Percentiles rank a stretch among this genome's conserved stretches.
These are phyloP conservation scores for Rhodotorula kratochvilovae DNA, from an alignment of 768 basidiomycete genomes.

Conservation along the genomic window DNA sequence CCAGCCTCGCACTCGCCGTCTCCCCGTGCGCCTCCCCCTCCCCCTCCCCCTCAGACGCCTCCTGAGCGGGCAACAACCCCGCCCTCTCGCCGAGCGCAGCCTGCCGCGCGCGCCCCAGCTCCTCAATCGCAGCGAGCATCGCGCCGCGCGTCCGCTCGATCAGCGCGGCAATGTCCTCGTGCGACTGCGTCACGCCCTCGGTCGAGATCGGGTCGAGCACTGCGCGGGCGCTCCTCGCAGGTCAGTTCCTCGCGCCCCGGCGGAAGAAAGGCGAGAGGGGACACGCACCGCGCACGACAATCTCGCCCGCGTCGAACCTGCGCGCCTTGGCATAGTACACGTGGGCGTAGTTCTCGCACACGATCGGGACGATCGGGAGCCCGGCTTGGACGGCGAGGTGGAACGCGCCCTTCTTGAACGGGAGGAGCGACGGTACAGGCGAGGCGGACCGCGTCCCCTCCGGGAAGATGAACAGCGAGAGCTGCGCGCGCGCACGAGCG, in stretches of 20 bases:
- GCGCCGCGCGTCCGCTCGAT: constrained; percentile 62
- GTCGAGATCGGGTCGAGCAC: constrained; percentile 89
- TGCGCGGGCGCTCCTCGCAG: constrained; percentile 45
- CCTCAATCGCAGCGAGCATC: constrained; percentile 73
- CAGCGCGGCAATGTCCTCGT: constrained; percentile 63
- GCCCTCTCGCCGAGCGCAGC: background rate
- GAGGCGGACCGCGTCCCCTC: constrained; percentile 84
- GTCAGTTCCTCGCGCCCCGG: background rate
- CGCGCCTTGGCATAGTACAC: constrained; percentile 54
- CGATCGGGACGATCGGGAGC: constrained; percentile 84
- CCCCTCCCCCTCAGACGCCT: background rate
- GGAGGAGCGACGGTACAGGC: constrained; percentile 63
- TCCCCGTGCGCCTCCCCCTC: background rate
- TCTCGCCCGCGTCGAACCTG: constrained; percentile 63
- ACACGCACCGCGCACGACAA: constrained; percentile 73
- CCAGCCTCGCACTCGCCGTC: background rate
- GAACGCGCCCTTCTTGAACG: constrained; percentile 98
- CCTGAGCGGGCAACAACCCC: background rate
- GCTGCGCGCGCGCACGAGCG: constrained; percentile 48
- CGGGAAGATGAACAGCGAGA: constrained; percentile 90
- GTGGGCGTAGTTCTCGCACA: constrained; percentile 88
- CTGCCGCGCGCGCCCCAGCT: constrained; percentile 52
- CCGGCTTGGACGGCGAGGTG: constrained; percentile 87
- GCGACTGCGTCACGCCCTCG: constrained; percentile 58
- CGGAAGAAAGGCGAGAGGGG: background rate